Evolutionary conservation across 1,284 basidiomycete genomes (phyloP), one percentile per base, ranked within the genome.

Genomic region (Retiboletus flavoniger): DNA sequence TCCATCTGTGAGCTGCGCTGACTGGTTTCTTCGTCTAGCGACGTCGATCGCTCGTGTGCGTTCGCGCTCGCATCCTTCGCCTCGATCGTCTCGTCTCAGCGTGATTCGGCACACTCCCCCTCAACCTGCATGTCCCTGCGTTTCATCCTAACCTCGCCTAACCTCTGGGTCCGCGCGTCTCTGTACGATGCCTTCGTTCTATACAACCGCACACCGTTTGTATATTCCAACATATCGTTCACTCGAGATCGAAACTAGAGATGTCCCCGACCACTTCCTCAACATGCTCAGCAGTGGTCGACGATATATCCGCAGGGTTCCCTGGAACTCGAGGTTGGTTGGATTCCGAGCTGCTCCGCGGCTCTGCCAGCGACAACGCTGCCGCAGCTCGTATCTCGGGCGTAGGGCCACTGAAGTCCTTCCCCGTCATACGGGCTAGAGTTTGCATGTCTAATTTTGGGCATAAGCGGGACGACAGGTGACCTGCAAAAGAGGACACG

Each of bases 391-490:
- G 76, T 56, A 91, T 89, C 54, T 83, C 79, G 0, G 88, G 88
- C n/a, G 81, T 80, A 19, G 88, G 88, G 0, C 88, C 88, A 47
- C 87, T 86, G 62, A 91, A 91, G 63, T 91, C 87, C 60, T 86
- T 90, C 38, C 88, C 87, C 7, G 89, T 91, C 81, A 91, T 82
- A 24, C 84, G 80, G 32, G 84, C 82, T 16, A 91, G 69, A 0
- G 81, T 85, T 59, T 77, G 75, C 57, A 91, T 86, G 62, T 91
- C 88, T 89, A 21, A 35, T 2, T 54, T 38, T 46, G 6, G 24
- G 13, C 29, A 3, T 64, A 11, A 56, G 51, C 41, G 29, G 3
- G 38, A 44, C 45, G 8, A 31, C 24, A 35, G 26, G 21, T 5
- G 11, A 19, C 19, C 24, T 53, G 55, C 53, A 35, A 50, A 32